Evolutionary conservation across 2,329 filamentous ascomycete species (phyloP), one percentile per base, ranked within the genome.

Genomic region (Claviceps pazoutovae): DNA sequence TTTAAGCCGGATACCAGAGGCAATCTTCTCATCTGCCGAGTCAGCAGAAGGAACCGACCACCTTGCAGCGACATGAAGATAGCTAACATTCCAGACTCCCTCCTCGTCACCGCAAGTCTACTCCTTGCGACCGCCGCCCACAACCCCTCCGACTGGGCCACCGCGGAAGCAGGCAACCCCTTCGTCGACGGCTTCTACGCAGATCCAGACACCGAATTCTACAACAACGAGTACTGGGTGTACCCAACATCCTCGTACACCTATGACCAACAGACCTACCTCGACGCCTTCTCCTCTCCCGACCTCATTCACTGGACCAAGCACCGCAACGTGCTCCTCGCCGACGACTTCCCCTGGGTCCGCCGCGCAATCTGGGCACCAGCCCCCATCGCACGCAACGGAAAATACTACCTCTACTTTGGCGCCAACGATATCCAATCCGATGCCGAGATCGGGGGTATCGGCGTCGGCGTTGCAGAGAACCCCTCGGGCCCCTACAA

Each of bases 131-230:
- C 9, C n/a, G 14, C 30, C 17, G 7, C 45, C 19, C 30, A 47
- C 45, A 9, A 51, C n/a, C 46, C 53, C 3, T 66, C 62, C 11
- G 60, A 70, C 56, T 70, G 66, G 53, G 60, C 64, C 2, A 72
- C 70, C 3, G 62, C 68, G 1, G 68, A 70, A 53, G 63, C 69
- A 1, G 69, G 69, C 16, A 76, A 76, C 51, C 73, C 73, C 5
- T 69, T 75, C 49, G 64, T 75, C 23, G 63, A 68, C 1, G 71
- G 72, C 49, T 74, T 71, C 71, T 76, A 76, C 56, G 74, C 73
- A 7, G 73, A 76, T 52, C 74, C 73, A 0, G 74, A 75, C 59
- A 70, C 64, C 26, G 71, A 68, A 49, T 68, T 71, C 59, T 76
- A 73, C 61, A 59, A 70, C 16, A 61, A 60, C 30, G 57, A 66